Evolutionary conservation across 805 yeast species (phyloP), one percentile per base, ranked within the genome.

Genomic region (Priceomyces carsonii): DNA sequence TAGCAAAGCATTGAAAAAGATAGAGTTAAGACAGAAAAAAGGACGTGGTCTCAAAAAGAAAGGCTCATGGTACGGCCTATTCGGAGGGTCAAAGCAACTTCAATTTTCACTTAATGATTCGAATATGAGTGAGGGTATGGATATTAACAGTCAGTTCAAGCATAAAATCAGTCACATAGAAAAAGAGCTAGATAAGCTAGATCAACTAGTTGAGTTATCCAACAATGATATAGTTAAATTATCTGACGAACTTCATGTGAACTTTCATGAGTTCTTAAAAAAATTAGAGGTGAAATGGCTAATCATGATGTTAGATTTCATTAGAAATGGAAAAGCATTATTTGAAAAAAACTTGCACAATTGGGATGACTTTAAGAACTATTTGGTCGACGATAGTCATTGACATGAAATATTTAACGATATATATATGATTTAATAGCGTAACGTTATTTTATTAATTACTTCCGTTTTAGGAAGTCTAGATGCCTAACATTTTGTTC

Each of bases 121-220:
- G 10, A 29, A 8, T 22, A 10, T 31, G 7, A 35, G 20, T 15
- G 33, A 21, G 9, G 34, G 20, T 8, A 20, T 29, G 33, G 43
- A 39, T 24, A 12, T 40, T 20, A 34, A 38, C 18, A 32, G 30
- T 21, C 63, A 53, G 29, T 49, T 44, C 33, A 59, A 57, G 40
- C 49, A 51, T 33, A 61, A 60, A 26, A 50, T 61, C 14, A 54
- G 52, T 32, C 63, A 62, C 22, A 54, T 68, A 10, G 69, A 69
- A 34, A 61, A 58, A 48, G 77, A 71, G 37, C 48, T 71, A 18
- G 45, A 45, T 26, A 75, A 74, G 43, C 58, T 75, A 26, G 66
- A 71, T 28, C 79, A 76, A 34, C 65, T 78, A 33, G 71, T 73
- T 17, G 63, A 61, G 10, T 54, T 70, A 12, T 53, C 71, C 23